These are phyloP conservation scores for Cyberlindnera petersonii DNA, from an alignment of 805 yeast genomes.

Conservation along the genomic window DNA sequence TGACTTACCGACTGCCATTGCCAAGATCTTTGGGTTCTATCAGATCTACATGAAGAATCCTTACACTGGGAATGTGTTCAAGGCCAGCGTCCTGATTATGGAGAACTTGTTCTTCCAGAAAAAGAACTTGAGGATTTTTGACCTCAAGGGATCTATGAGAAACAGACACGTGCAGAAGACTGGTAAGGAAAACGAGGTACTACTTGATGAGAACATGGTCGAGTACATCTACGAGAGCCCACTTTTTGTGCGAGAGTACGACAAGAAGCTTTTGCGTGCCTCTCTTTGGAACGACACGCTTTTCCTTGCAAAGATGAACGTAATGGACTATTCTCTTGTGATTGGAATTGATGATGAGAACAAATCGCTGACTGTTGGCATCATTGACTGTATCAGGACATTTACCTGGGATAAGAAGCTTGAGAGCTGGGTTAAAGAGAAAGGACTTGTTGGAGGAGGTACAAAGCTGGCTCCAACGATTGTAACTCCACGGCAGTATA, in stretches of 20 bases:
- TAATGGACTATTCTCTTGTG: constrained; percentile 96
- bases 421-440: constrained; percentile 98
- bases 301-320: constrained; percentile 93
- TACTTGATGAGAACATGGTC: constrained; percentile 96
- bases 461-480: constrained; percentile 89
- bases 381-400: constrained; percentile 88
- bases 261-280: constrained; percentile 78
- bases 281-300: constrained; percentile 94
- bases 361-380: constrained; percentile 81
- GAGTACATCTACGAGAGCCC: constrained; percentile 97
- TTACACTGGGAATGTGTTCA: constrained; percentile 67
- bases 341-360: constrained; percentile 79
- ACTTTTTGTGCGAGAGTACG: constrained; percentile 86
- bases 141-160: constrained; percentile 96
- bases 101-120: constrained; percentile 88
- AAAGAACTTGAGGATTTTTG: constrained; percentile 82
- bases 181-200: constrained; percentile 90
- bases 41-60: constrained; percentile 87
- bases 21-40: constrained; percentile 92
- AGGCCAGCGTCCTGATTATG: constrained; percentile 91
- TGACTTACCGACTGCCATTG: constrained; percentile 89
- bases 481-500: constrained; percentile 93
- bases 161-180: constrained; percentile 96
- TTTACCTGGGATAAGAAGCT: constrained; percentile 98
- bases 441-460: constrained; percentile 80